phyloP scores from a whole-genome alignment of 1,284 basidiomycete species.

The Tranzscheliella williamsii region DNA sequence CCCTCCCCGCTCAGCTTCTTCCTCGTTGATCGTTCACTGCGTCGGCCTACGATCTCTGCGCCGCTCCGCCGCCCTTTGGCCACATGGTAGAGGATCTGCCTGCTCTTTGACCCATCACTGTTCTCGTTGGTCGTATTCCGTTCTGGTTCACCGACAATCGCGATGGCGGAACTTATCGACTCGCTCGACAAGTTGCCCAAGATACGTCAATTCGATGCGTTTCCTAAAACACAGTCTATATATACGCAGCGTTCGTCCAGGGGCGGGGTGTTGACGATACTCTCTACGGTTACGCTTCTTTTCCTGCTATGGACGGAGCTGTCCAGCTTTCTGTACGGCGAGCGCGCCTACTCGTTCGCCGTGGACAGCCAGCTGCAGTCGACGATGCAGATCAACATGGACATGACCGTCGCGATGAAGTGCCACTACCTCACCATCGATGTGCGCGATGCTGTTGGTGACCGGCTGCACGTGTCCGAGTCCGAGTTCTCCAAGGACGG shows the following conservation, averaged over 20 bases:
- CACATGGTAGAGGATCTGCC: too few species aligned
- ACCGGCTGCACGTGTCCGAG: conserved; percentile 81
- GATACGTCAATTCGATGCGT: conserved; percentile 59
- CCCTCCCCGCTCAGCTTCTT: too few species aligned
- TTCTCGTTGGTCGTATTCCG: too few species aligned
- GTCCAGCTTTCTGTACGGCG: conserved; percentile 86
- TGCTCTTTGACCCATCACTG: too few species aligned
- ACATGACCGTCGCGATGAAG: conserved; percentile 56
- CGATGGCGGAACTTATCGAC: conserved; percentile 50
- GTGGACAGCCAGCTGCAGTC: conserved; percentile 44
- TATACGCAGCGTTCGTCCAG: conserved; percentile 84
- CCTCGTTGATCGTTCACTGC: too few species aligned
- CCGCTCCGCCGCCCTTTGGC: too few species aligned
- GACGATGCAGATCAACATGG: conserved; percentile 58
- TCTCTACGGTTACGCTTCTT: conserved; percentile 74
- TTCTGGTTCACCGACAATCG: conserved; percentile 1
- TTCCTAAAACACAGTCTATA: conserved; percentile 69
- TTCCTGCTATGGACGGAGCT: conserved; percentile 82
- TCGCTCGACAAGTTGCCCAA: conserved; percentile 52
- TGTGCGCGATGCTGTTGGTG: conserved; percentile 86
- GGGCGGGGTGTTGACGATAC: conserved; percentile 83
- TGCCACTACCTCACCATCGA: conserved; percentile 73
- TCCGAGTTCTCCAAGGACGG: conserved; percentile 75
- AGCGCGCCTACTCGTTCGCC: conserved; percentile 65
- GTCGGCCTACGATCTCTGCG: too few species aligned